Base-by-base conservation (phyloP, 2,329 filamentous ascomycete genomes). In the Fonsecaea nubica region DNA sequence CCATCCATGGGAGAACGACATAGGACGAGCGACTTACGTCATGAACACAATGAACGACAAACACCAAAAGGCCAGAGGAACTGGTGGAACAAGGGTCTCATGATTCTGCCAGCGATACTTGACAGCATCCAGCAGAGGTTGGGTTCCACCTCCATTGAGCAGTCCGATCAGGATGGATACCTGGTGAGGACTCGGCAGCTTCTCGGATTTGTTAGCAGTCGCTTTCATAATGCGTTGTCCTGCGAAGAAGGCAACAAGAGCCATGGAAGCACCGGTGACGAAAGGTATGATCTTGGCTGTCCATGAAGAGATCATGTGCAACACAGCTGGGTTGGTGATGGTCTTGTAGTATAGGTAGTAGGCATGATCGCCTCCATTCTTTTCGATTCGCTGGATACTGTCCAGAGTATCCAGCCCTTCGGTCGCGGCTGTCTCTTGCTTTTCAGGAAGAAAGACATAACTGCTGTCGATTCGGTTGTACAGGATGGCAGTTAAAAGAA, bases 241-340 rank as follows among this genome's bases (percentile, higher is more conserved):
- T 1, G 68, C 68, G 33, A 70, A 68, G 33, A 70, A 70, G n/a
- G 63, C 66, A 4, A 70, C 60, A 21, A 70, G 54, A 48, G 68
- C 62, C 69, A 71, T 71, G 13, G 58, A 61, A 8, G 58, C 63
- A 15, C 67, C 58, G 18, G 67, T 67, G 33, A 71, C 58, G 40
- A 68, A 71, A 1, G 69, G 69, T 13, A 71, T 69, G n/a, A 71
- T 33, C 36, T 71, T 71, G 33, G 57, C 65, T 0, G 69, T 67
- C 53, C 61, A 62, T 12, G 67, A 67, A 18, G 67, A 65, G 21
- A 71, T 71, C 56, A 63, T 65, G 21, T 65, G 66, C 33, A 72
- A 38, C 6, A 66, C 45, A 8, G 61, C 66, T 50, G 69, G 69
- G 13, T 63, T 63, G 21, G 61, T 63, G 32, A 52, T 38, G 38